phyloP scores from a whole-genome alignment of 2,329 filamentous ascomycete genomes.

The Bipolaris cookei region DNA sequence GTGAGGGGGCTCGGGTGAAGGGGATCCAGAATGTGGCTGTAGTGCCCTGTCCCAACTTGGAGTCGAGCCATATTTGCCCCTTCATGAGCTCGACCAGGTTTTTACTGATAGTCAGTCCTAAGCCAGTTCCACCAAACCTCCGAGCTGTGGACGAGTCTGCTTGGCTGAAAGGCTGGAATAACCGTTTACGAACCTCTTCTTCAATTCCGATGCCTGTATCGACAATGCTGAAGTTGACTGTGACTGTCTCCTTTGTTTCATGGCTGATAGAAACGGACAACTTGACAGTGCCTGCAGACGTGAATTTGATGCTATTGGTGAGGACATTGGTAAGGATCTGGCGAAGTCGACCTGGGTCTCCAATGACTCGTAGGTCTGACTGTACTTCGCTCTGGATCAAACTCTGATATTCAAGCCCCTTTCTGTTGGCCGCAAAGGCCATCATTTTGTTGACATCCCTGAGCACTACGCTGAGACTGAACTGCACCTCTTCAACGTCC shows the following conservation, averaged over 20 bases:
- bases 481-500: constrained; percentile 81
- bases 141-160: constrained; percentile 80
- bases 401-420: constrained; percentile 74
- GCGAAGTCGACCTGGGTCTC: constrained; percentile 81
- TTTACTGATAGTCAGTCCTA: constrained; percentile 81
- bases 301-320: constrained; percentile 59
- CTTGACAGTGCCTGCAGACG: constrained; percentile 52
- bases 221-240: constrained; percentile 73
- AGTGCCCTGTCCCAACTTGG: constrained; percentile 70
- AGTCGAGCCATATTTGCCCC: constrained; percentile 74
- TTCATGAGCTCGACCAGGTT: constrained; percentile 79
- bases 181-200: constrained; percentile 72
- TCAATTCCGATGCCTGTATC: constrained; percentile 85
- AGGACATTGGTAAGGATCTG: constrained; percentile 84
- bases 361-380: constrained; percentile 77
- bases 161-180: constrained; percentile 84
- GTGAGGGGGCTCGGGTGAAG: constrained; percentile 72
- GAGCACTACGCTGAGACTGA: constrained; percentile 74
- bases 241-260: constrained; percentile 68
- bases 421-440: constrained; percentile 80
- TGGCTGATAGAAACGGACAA: constrained; percentile 69
- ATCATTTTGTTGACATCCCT: constrained; percentile 87
- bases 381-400: constrained; percentile 68
- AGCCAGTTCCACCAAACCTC: constrained; percentile 78
- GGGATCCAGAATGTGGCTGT: constrained; percentile 79